Evolutionary conservation across 2,329 filamentous ascomycete genomes (phyloP).

Genomic region (Pseudogymnoascus destructans): DNA sequence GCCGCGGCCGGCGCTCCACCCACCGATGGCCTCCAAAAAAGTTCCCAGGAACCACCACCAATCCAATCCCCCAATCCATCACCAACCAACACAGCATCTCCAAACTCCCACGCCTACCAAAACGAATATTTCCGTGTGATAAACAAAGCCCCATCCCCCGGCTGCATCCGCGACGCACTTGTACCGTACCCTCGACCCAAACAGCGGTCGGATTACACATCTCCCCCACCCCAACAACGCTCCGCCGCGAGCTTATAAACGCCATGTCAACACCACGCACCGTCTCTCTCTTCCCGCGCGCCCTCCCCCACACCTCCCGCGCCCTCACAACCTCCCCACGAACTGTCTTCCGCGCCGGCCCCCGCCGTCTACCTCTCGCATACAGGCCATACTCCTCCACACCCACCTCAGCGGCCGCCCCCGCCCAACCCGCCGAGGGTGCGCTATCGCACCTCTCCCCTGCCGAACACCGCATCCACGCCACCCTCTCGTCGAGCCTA

Average conservation of each 20-base stretch:
- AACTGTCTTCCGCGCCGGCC: background rate
- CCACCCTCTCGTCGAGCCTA: background rate
- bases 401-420: background rate
- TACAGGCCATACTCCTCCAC: background rate
- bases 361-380: background rate
- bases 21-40: background rate
- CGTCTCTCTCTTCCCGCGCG: background rate
- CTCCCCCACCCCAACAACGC: background rate
- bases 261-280: background rate
- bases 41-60: background rate
- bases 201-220: background rate
- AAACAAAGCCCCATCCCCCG: background rate
- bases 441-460: conserved; percentile 27
- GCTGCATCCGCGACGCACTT: background rate
- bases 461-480: background rate
- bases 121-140: background rate
- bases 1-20: background rate
- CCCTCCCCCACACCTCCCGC: background rate
- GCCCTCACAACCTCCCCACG: background rate
- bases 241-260: background rate
- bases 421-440: conserved; percentile 30
- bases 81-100: background rate
- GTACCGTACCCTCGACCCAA: background rate
- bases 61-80: background rate
- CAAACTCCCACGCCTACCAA: background rate